These are phyloP conservation scores for Fusarium continuum DNA, from an alignment of 2,329 filamentous ascomycete genomes.

Conservation along the genomic window DNA sequence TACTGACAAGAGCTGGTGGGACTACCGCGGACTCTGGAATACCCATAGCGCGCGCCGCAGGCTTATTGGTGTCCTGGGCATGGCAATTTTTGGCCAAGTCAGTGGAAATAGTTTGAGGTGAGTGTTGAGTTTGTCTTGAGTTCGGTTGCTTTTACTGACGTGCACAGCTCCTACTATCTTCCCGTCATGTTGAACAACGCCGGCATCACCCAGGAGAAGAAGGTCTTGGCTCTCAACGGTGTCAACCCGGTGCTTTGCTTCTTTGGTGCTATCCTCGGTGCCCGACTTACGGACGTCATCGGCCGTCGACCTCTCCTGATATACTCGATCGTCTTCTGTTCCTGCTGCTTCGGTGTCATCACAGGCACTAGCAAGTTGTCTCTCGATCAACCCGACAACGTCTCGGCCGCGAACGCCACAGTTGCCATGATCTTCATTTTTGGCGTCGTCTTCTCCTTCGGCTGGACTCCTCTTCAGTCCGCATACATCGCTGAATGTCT, in stretches of 20 bases:
- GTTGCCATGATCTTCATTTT: conserved; percentile 62
- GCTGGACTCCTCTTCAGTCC: conserved; percentile 59
- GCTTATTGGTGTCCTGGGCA: conserved; percentile 60
- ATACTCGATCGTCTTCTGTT: conserved; percentile 56
- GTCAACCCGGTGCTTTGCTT: conserved; percentile 64
- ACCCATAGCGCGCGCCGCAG: conserved; percentile 58
- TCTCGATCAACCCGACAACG: conserved; percentile 48
- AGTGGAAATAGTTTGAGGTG: conserved; percentile 57
- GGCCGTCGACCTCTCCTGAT: conserved; percentile 66
- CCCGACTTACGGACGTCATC: conserved; percentile 63
- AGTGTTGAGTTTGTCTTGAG: accelerated
- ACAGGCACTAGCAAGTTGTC: conserved; percentile 58
- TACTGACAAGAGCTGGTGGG: conserved; percentile 65
- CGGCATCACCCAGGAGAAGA: conserved; percentile 60
- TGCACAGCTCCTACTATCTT: conserved; percentile 62
- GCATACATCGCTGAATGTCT: conserved; percentile 61
- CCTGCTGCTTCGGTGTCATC: conserved; percentile 58
- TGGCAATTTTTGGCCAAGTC: conserved; percentile 63
- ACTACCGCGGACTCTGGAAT: conserved; percentile 63
- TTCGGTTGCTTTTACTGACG: accelerated
- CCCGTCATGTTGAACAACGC: conserved; percentile 60
- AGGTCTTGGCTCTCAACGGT: conserved; percentile 59
- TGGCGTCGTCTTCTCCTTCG: conserved; percentile 60
- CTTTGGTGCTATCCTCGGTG: conserved; percentile 61
- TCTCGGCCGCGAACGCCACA: conserved; percentile 53